phyloP scores from a whole-genome alignment of 306 rosid species.

The Castanea crenata region DNA sequence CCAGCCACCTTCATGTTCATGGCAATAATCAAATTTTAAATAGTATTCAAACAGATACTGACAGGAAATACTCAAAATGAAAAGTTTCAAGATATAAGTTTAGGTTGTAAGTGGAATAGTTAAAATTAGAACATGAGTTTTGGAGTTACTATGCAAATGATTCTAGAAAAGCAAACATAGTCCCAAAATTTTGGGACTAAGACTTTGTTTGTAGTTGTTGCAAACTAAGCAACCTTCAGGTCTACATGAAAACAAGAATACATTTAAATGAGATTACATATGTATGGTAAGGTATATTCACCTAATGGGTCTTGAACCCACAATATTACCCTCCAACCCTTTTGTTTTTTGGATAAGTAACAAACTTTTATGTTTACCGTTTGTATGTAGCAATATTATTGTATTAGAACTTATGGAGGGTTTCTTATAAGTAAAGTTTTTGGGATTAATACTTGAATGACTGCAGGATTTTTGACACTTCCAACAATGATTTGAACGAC shows the following conservation, averaged over 20 bases:
- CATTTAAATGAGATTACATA: too few species aligned
- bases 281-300: too few species aligned
- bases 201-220: too few species aligned
- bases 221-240: too few species aligned
- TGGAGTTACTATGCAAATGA: too few species aligned
- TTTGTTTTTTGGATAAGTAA: too few species aligned
- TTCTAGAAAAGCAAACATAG: too few species aligned
- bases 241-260: too few species aligned
- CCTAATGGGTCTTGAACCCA: too few species aligned
- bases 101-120: background rate
- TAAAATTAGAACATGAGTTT: background rate
- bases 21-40: background rate
- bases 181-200: too few species aligned
- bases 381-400: background rate
- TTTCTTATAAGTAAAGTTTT: slow-evolving; percentile 16
- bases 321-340: too few species aligned
- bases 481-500: slow-evolving; percentile 50
- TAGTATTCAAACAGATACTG: background rate
- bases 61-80: background rate
- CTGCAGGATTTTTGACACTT: slow-evolving; percentile 73
- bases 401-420: background rate
- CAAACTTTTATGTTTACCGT: background rate
- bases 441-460: slow-evolving; percentile 16
- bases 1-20: background rate
- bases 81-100: background rate